Evolutionary conservation across 2,329 filamentous ascomycete species (phyloP).

Genomic region (Cyanodermella asteris): DNA sequence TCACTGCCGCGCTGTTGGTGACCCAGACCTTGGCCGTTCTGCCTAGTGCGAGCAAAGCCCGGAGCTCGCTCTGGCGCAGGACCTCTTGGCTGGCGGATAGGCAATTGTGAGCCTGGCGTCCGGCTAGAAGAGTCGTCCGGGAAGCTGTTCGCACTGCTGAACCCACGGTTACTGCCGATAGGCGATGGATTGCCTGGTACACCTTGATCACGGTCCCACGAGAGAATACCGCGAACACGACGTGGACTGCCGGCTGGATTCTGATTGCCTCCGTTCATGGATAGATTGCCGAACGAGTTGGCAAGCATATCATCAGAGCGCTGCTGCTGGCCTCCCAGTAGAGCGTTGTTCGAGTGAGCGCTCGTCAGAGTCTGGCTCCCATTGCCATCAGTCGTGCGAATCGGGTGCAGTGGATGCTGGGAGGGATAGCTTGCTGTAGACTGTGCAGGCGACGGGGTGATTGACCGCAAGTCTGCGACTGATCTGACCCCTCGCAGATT

Average conservation of each 20-base stretch:
- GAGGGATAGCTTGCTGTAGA: conserved; percentile 75
- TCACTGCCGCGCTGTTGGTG: conserved; percentile 40
- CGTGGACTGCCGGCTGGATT: conserved; percentile 30
- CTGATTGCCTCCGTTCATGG: conserved; percentile 28
- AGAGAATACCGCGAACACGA: conserved; percentile 36
- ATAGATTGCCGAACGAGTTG: conserved; percentile 40
- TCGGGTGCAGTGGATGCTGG: conserved; percentile 38
- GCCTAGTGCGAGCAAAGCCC: conserved; percentile 32
- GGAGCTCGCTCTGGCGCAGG: conserved; percentile 36
- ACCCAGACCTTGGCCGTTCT: too few relatives aligned
- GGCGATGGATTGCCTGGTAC: conserved; percentile 24
- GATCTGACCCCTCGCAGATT: conserved; percentile 88
- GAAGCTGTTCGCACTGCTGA: conserved; percentile 30
- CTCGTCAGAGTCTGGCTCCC: conserved; percentile 42
- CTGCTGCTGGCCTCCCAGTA: conserved; percentile 24
- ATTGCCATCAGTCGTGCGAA: conserved; percentile 35
- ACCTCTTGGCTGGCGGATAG: conserved; percentile 39
- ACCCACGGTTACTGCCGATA: conserved; percentile 41
- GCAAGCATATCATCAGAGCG: conserved; percentile 38
- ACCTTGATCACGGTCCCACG: conserved; percentile 27
- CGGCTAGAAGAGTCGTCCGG: conserved; percentile 32
- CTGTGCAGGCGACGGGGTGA: conserved; percentile 78
- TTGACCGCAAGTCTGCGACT: conserved; percentile 84
- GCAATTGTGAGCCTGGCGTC: conserved; percentile 22
- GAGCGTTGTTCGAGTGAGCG: conserved; percentile 27